Evolutionary conservation across 176 grass and related monocot species (phyloP), one percentile per base, ranked within the genome.

Genomic region (Elaeis guineensis): DNA sequence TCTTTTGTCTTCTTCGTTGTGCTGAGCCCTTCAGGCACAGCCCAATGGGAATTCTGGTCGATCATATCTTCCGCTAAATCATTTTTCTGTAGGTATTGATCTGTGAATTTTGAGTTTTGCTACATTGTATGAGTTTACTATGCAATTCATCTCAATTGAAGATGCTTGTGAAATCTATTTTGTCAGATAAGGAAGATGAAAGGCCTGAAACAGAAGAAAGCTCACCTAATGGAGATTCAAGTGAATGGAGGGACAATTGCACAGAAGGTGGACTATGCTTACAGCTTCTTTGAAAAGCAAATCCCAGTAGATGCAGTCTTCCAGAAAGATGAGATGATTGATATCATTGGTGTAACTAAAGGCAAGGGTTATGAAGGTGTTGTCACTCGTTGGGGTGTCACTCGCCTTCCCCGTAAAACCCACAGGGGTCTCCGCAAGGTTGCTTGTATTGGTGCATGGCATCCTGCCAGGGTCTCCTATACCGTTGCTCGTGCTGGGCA

Each of bases 321-420:
- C 56, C 77, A 83, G 52, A 95, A 95, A 53, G 90, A 95, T 74
- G 90, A 95, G 70, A 95, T 95, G 90, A 95, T 95, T 61, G 90
- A 95, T 59, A 77, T 90, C 56, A 95, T 95, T 21, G 90, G 90
- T 73, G 90, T 95, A 11, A 95, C 86, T 22, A 95, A 95, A 73
- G 90, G 90, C 84, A 95, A 95, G 79, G 90, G 90, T 4, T 95
- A 95, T 3, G 90, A 95, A 77, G 90, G 90, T 76, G 90, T 95
- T 9, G 90, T 95, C 19, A 95, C 90, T 5, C 79, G 86, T 63
- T 95, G 90, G 90, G 90, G 90, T 65, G 90, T 95, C 56, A 95
- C 90, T n/a, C 90, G 90, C 26, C 90, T 95, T 78, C 90, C 89
- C n/a, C 90, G 90, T 22, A 95, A 95, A 73, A 95, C 90, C 24